A percentile compares a stretch with the other conserved stretches of the same genome.
Conservation (phyloP, 108 stramenopile genomes). For the Phaeodactylum tricornutum region DNA sequence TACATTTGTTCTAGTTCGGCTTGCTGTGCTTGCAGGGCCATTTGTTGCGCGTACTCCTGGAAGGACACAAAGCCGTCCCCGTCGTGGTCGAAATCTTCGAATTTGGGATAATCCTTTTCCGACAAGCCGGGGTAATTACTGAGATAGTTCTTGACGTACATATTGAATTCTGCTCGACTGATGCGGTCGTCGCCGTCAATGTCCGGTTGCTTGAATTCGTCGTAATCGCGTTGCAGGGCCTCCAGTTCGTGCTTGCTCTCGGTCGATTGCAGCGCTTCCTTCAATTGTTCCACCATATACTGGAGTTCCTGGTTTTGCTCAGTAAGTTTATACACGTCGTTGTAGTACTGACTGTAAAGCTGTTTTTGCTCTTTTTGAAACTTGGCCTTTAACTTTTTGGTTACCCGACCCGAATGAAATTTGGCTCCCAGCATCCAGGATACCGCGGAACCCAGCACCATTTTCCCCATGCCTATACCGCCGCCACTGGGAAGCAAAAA, state of each 20-base stretch:
- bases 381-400: conserved; percentile 63
- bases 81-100: conserved; percentile 95
- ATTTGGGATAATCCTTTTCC: conserved; percentile 89
- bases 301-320: conserved; percentile 61
- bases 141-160: conserved; percentile 92
- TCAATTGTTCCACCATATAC: conserved; percentile 40
- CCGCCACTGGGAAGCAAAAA: neutral
- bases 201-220: conserved; percentile 97
- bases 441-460: conserved; percentile 33
- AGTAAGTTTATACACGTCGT: conserved; percentile 85
- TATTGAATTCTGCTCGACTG: conserved; percentile 85
- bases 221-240: conserved; percentile 87
- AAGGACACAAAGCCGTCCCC: conserved; percentile 88
- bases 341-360: conserved; percentile 86
- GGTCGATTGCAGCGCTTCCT: conserved; percentile 35
- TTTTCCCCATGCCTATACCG: conserved; percentile 34
- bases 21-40: conserved; percentile 77
- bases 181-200: conserved; percentile 92
- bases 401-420: conserved; percentile 52
- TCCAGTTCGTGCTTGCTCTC: conserved; percentile 74
- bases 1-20: conserved; percentile 58
- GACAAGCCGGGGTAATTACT: conserved; percentile 83
- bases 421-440: conserved; percentile 63
- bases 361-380: conserved; percentile 78
- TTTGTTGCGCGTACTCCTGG: conserved; percentile 85